Conservation (phyloP, 2,329 filamentous ascomycete genomes). For the Phialemoniopsis sp. region DNA sequence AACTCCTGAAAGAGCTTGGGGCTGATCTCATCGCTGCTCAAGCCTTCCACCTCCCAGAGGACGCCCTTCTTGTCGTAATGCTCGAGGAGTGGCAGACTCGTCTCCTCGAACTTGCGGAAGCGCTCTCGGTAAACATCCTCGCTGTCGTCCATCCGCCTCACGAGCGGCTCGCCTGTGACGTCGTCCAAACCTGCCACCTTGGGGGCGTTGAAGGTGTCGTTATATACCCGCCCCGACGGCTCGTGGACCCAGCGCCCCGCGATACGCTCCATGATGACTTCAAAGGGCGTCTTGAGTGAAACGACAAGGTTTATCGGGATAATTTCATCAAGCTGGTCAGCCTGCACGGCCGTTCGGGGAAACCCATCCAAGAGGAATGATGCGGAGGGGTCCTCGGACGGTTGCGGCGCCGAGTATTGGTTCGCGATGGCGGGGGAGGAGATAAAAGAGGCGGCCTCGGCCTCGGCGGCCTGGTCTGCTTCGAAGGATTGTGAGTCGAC, state of each 20-base stretch:
- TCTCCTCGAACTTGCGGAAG: constrained; percentile 81
- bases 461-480: constrained; percentile 10
- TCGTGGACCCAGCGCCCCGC: constrained; percentile 91
- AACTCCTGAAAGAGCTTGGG: constrained; percentile 86
- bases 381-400: constrained; percentile 67
- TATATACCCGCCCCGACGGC: constrained; percentile 88
- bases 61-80: constrained; percentile 85
- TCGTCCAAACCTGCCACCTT: constrained; percentile 80
- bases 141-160: constrained; percentile 80
- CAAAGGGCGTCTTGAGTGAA: constrained; percentile 77
- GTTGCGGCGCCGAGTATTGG: constrained; percentile 29
- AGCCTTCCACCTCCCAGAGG: constrained; percentile 80
- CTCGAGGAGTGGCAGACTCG: constrained; percentile 77
- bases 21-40: constrained; percentile 91
- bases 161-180: constrained; percentile 80
- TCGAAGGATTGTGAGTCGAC: constrained; percentile 33
- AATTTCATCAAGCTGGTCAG: constrained; percentile 69
- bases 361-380: constrained; percentile 97
- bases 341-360: constrained; percentile 81
- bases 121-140: constrained; percentile 81
- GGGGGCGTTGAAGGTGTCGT: constrained; percentile 87
- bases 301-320: constrained; percentile 95
- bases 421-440: constrained; percentile 25
- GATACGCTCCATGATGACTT: constrained; percentile 86
- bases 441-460: constrained; percentile 35